Conservation (phyloP, 1,284 basidiomycete genomes). For the Ustilago trichophora region DNA sequence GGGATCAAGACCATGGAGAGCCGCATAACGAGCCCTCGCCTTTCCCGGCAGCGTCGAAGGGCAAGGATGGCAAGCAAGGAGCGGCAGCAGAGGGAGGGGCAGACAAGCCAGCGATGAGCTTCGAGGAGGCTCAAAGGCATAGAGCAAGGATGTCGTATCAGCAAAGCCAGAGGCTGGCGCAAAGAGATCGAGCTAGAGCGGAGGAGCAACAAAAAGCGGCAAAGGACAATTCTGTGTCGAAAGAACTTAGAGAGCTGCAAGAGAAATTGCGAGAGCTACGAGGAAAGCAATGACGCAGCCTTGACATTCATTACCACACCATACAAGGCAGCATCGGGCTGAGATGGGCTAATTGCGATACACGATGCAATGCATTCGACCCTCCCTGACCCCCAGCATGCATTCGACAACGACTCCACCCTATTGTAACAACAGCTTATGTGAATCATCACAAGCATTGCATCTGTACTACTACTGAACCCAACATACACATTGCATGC, state of each 20-base stretch:
- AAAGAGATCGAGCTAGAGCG: slow-evolving; percentile 23
- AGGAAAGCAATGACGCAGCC: slow-evolving; percentile 8
- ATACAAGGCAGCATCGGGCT: too few species aligned
- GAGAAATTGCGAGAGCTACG: slow-evolving; percentile 42
- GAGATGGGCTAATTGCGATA: too few species aligned
- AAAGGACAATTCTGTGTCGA: slow-evolving; percentile 26
- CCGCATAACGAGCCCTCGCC: slow-evolving; percentile 55
- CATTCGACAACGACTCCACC: too few species aligned
- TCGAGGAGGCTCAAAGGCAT: slow-evolving; percentile 38
- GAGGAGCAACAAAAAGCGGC: slow-evolving; percentile 15
- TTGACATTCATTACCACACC: too few species aligned
- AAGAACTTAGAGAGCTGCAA: slow-evolving; percentile 44
- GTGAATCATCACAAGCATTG: not conserved
- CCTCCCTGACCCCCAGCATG: too few species aligned
- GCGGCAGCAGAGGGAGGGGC: not conserved
- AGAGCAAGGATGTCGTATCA: slow-evolving; percentile 38
- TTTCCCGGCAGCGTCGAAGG: slow-evolving; percentile 9
- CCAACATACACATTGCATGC: not conserved
- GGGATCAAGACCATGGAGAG: slow-evolving; percentile 49
- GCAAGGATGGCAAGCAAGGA: slow-evolving; percentile 1
- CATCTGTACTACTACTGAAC: slow-evolving; percentile 17
- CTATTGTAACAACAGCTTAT: slow-evolving; percentile 2
- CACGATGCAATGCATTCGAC: too few species aligned
- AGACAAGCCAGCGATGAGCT: slow-evolving; percentile 10
- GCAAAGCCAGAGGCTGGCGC: slow-evolving; percentile 36